A percentile compares a stretch with the other conserved stretches of the same genome.
These are phyloP conservation scores for Sarocladium strictum DNA, from an alignment of 2,329 filamentous ascomycete species.

Conservation along the genomic window DNA sequence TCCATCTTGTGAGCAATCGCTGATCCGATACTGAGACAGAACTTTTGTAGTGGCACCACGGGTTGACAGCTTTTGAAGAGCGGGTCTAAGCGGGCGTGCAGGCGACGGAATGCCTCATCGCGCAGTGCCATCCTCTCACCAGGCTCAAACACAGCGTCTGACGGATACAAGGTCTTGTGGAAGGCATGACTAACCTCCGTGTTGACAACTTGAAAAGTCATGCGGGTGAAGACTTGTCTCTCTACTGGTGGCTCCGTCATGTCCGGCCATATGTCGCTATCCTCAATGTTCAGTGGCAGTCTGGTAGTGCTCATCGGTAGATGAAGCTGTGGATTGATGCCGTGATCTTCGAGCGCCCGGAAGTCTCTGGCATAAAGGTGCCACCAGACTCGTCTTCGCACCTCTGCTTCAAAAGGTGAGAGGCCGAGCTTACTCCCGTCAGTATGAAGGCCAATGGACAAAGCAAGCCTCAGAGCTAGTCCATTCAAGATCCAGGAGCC, in stretches of 20 bases:
- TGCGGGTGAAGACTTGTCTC: constrained; percentile 48
- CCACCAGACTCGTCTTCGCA: constrained; percentile 59
- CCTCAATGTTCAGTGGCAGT: constrained; percentile 39
- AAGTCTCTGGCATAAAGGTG: constrained; percentile 53
- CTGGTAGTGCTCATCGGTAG: constrained; percentile 32
- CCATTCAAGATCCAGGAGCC: constrained; percentile 54
- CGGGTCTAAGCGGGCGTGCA: background rate
- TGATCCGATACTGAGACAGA: background rate
- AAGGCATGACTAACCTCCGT: constrained; percentile 12
- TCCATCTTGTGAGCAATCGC: constrained; percentile 7
- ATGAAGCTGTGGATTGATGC: constrained; percentile 17
- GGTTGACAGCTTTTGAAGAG: background rate
- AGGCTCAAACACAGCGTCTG: background rate
- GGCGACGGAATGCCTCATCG: background rate
- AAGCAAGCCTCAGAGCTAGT: constrained; percentile 50
- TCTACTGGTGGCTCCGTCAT: constrained; percentile 36
- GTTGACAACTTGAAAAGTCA: constrained; percentile 32
- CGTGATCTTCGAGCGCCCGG: constrained; percentile 54
- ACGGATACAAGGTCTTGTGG: background rate
- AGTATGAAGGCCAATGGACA: constrained; percentile 49
- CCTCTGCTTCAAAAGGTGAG: constrained; percentile 55
- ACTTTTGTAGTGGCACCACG: constrained; percentile 1
- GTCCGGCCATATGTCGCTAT: constrained; percentile 29
- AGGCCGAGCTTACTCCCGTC: constrained; percentile 50
- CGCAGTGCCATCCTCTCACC: constrained; percentile 4